Percentiles rank a stretch among this genome's conserved stretches.
Evolutionary conservation across 495 filamentous ascomycete species (phyloP).

Genomic region (Penicillium desertorum): DNA sequence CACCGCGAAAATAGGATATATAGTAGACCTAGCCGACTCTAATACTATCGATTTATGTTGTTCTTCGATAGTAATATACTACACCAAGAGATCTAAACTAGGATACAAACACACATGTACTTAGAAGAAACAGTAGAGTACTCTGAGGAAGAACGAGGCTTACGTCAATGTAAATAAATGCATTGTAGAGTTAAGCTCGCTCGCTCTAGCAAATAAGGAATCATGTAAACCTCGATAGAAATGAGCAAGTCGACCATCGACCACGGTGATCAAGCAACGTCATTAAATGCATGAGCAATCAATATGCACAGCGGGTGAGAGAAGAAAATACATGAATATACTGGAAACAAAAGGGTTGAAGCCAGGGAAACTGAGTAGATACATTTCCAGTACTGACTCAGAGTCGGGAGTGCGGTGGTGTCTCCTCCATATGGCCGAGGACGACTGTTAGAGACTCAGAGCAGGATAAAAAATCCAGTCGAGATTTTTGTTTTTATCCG

Average conservation of each 20-base stretch:
- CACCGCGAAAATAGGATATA: no score
- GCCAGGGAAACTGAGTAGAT: background rate
- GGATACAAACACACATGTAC: no score
- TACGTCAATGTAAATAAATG: slow-evolving; percentile 13
- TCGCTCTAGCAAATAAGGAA: slow-evolving; percentile 15
- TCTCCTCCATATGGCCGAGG: background rate
- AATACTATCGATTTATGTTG: no score
- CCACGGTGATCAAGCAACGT: no score
- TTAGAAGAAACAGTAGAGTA: background rate
- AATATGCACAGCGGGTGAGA: slow-evolving; percentile 13
- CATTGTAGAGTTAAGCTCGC: slow-evolving; percentile 19
- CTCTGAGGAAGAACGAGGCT: background rate
- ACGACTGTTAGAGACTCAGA: background rate
- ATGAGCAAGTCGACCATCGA: slow-evolving; percentile 8
- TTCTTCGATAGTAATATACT: no score
- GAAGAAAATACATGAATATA: slow-evolving; percentile 7
- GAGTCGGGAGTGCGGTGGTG: background rate
- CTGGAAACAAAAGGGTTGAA: slow-evolving; percentile 1
- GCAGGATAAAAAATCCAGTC: background rate
- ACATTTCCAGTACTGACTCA: background rate
- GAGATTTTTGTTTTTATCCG: background rate
- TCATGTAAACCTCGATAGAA: slow-evolving; percentile 11
- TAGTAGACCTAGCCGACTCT: no score
- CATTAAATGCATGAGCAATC: slow-evolving; percentile 14
- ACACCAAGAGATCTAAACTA: no score